phyloP scores from a whole-genome alignment of 1,284 basidiomycete genomes.

The Trametes polyzona region DNA sequence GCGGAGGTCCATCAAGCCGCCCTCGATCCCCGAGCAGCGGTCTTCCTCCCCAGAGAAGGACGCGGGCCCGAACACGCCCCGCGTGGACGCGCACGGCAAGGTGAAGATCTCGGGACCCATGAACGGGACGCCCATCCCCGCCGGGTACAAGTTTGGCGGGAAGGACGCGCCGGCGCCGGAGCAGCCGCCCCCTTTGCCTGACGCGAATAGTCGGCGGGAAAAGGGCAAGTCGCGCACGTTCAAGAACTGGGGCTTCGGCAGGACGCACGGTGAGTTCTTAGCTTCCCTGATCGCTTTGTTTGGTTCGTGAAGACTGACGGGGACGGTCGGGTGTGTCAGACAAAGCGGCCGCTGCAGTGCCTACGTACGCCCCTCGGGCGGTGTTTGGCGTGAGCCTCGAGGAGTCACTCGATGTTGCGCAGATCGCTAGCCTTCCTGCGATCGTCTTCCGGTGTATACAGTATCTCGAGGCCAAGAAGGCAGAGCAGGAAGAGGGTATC shows the following conservation, averaged over 20 bases:
- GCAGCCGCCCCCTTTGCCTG: slow-evolving; percentile 34
- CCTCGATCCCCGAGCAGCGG: slow-evolving; percentile 60
- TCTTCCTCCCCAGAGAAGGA: slow-evolving; percentile 63
- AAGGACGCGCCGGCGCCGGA: slow-evolving; percentile 60
- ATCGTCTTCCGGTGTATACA: slow-evolving; percentile 95
- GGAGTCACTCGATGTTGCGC: slow-evolving; percentile 87
- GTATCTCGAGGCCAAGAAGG: slow-evolving; percentile 88
- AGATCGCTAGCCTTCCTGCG: slow-evolving; percentile 90
- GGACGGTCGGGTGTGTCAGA: slow-evolving; percentile 31
- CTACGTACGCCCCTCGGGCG: slow-evolving; percentile 59
- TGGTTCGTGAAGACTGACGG: slow-evolving; percentile 13
- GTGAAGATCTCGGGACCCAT: slow-evolving; percentile 91
- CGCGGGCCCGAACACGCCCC: slow-evolving; percentile 36
- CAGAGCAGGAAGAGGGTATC: slow-evolving; percentile 96
- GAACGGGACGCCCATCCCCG: slow-evolving; percentile 83
- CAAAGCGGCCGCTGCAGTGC: slow-evolving; percentile 43
- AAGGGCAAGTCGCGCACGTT: slow-evolving; percentile 90
- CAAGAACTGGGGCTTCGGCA: slow-evolving; percentile 88
- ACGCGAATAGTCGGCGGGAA: slow-evolving; percentile 69
- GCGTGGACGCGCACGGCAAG: slow-evolving; percentile 51
- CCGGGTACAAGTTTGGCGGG: slow-evolving; percentile 86
- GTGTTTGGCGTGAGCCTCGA: slow-evolving; percentile 92
- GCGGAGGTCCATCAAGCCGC: slow-evolving; percentile 57
- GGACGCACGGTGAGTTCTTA: slow-evolving; percentile 48
- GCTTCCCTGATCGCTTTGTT: background rate